Base-by-base conservation (phyloP, 805 yeast species). In the Saccharomyces jurei region DNA sequence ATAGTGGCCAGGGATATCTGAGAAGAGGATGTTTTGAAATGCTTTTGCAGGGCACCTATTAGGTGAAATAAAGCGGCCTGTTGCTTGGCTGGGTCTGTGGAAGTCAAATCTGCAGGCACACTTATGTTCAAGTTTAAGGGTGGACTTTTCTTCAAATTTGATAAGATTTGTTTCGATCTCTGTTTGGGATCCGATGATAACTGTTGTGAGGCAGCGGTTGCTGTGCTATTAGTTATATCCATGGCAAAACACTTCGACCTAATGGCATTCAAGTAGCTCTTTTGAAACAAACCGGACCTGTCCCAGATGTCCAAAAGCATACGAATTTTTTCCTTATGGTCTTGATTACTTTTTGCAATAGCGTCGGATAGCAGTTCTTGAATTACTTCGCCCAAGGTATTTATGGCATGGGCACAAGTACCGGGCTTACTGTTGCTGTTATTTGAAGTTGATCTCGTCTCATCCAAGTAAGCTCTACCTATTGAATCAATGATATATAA, bases 291-390 rank as follows among this genome's bases (percentile, higher is more conserved):
- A 47, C 81, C 82, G 41, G 90, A 86, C 59, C 88, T 83, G 61
- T 83, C 88, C 99, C 99, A 94, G 63, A 94, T 91, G 59, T 89
- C 96, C 60, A 94, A 80, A 61, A 94, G 77, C 71, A 90, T 92
- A 63, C 83, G 76, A 62, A 90, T 81, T 70, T 91, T 94, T 56
- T 82, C 89, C 66, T 71, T 80, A 71, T 76, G 87, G 66, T 77
- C 87, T 53, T 73, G 77, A 56, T 77, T 72, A 57, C 81, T 75
- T 56, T 78, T 81, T 46, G 78, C 75, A 59, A 84, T 71, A 30
- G 89, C 82, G 62, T 84, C 84, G 58, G 81, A 82, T 57, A 89
- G 70, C 54, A 88, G 69, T 48, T 78, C 77, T 63, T 82, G 85
- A 59, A 90, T 81, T 58, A 84, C 71, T 58, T 79, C 81, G 60